A percentile compares a stretch with the other conserved stretches of the same genome.
These are phyloP conservation scores for Amylocystis lapponica DNA, from an alignment of 768 basidiomycete genomes.

Conservation along the genomic window DNA sequence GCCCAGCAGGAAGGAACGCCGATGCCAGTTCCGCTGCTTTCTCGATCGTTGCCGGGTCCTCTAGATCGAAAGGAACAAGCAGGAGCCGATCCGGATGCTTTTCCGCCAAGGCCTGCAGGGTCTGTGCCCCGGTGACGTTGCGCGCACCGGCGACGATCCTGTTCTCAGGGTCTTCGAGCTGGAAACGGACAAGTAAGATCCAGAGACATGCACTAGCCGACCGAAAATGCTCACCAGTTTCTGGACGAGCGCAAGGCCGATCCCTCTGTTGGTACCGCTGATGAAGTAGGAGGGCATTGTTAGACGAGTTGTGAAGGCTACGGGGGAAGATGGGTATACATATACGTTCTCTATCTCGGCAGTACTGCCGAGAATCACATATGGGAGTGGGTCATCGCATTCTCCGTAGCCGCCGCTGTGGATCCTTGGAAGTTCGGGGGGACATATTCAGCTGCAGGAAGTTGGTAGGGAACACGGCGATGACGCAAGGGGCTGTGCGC, in stretches of 20 bases:
- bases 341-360: too few species aligned
- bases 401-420: too few species aligned
- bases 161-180: neutral
- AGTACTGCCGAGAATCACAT: too few species aligned
- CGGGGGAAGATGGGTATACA: too few species aligned
- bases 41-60: neutral
- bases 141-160: conserved; percentile 1
- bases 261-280: neutral
- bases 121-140: neutral
- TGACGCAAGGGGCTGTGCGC: too few species aligned
- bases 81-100: neutral
- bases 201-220: neutral
- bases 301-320: too few species aligned
- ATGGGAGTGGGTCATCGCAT: too few species aligned
- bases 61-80: neutral
- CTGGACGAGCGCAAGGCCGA: conserved; percentile 1
- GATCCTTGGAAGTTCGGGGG: too few species aligned
- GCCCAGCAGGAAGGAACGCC: neutral
- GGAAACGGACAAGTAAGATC: neutral
- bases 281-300: conserved; percentile 5
- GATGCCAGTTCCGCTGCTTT: neutral
- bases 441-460: too few species aligned
- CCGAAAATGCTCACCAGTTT: neutral
- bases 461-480: too few species aligned
- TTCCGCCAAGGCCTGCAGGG: neutral